These are phyloP conservation scores for Dichotomocladium elegans DNA, from an alignment of 371 early-diverging fungal species.

Conservation along the genomic window DNA sequence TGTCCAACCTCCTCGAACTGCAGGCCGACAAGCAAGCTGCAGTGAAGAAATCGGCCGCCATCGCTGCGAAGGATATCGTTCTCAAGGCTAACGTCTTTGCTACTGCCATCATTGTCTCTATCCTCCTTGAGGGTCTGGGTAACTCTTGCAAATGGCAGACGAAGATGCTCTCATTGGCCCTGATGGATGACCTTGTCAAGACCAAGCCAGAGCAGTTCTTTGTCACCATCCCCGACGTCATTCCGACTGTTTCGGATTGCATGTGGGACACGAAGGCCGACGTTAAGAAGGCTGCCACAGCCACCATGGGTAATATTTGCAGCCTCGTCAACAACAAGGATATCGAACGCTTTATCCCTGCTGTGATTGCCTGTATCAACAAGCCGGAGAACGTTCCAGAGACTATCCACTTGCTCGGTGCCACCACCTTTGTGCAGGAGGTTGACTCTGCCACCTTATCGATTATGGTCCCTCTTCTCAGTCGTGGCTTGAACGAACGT, in stretches of 20 bases:
- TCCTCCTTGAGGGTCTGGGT: conserved; percentile 53
- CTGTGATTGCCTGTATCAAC: conserved; percentile 60
- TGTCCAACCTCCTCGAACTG: conserved; percentile 55
- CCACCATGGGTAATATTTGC: conserved; percentile 53
- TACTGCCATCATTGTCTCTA: conserved; percentile 51
- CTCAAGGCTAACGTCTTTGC: conserved; percentile 51
- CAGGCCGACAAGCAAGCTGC: conserved; percentile 65
- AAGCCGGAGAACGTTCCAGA: conserved; percentile 66
- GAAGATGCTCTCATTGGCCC: conserved; percentile 58
- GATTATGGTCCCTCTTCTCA: conserved; percentile 78
- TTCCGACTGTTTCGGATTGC: conserved; percentile 68
- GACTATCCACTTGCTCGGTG: conserved; percentile 62
- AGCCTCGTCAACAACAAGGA: conserved; percentile 60
- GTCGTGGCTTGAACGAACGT: conserved; percentile 69
- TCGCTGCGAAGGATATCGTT: conserved; percentile 51
- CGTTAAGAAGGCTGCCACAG: conserved; percentile 48
- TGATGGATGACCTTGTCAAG: conserved; percentile 52
- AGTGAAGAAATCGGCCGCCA: conserved; percentile 52
- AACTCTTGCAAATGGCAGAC: conserved; percentile 79
- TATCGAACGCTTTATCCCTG: conserved; percentile 61
- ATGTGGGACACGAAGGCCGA: conserved; percentile 75
- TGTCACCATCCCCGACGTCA: conserved; percentile 61
- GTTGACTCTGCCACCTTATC: conserved; percentile 81
- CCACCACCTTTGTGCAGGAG: conserved; percentile 75
- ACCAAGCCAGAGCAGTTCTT: conserved; percentile 55